These are phyloP conservation scores for Naegleria gruberi DNA, from an alignment of 208 protist species.

Conservation along the genomic window DNA sequence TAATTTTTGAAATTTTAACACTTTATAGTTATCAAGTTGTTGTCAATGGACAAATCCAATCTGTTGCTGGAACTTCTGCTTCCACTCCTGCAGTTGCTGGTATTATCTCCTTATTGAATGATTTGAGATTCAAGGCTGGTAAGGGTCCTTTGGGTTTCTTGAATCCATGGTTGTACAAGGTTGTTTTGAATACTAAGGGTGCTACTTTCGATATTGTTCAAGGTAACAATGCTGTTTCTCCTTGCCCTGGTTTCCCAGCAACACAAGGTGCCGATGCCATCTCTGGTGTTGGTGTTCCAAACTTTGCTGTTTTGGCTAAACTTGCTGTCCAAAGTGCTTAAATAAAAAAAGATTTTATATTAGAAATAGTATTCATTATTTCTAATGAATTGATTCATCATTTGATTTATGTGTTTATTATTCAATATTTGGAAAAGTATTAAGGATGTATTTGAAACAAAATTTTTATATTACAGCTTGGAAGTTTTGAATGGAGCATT, in stretches of 20 bases:
- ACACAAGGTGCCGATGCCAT: slow-evolving; percentile 41
- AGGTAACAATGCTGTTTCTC: slow-evolving; percentile 40
- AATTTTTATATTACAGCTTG: too few relatives aligned
- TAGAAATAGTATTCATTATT: too few relatives aligned
- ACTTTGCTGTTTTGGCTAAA: slow-evolving; percentile 26
- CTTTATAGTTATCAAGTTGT: slow-evolving; percentile 33
- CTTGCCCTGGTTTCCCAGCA: slow-evolving; percentile 34
- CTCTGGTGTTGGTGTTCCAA: slow-evolving; percentile 45
- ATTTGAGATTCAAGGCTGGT: slow-evolving; percentile 34
- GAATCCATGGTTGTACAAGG: slow-evolving; percentile 53
- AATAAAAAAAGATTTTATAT: too few relatives aligned
- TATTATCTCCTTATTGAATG: slow-evolving; percentile 46
- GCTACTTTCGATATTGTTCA: slow-evolving; percentile 40
- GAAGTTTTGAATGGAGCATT: too few relatives aligned
- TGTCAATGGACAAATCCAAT: background rate
- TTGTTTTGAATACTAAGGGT: background rate
- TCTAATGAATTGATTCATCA: too few relatives aligned
- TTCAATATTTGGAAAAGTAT: too few relatives aligned
- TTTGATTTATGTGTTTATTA: too few relatives aligned
- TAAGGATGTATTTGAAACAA: too few relatives aligned
- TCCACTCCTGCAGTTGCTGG: slow-evolving; percentile 38
- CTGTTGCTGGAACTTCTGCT: slow-evolving; percentile 41
- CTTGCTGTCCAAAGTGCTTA: background rate
- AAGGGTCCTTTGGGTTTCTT: slow-evolving; percentile 49
- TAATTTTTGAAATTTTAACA: too few relatives aligned